Evolutionary conservation across 2,329 filamentous ascomycete genomes (phyloP).

Genomic region (Cordyceps farinosa): DNA sequence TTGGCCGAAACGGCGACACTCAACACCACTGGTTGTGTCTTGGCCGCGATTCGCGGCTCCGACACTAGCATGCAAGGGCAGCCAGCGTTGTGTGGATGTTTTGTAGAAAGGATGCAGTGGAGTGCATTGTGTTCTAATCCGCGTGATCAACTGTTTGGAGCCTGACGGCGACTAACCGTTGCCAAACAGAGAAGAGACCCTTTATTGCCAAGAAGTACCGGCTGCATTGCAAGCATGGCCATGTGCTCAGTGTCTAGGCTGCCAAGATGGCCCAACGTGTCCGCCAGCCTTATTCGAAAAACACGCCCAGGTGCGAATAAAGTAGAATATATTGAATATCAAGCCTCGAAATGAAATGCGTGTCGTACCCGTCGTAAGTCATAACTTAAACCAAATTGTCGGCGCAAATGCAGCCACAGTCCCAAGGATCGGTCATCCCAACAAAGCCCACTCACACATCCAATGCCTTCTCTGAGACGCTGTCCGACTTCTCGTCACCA

Average conservation of each 20-base stretch:
- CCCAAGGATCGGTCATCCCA: background rate
- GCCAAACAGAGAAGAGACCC: background rate
- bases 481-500: constrained; percentile 20
- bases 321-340: background rate
- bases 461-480: constrained; percentile 21
- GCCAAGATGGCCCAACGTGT: background rate
- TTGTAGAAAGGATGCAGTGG: background rate
- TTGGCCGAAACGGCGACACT: background rate
- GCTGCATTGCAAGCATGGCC: background rate
- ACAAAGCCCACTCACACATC: constrained; percentile 18
- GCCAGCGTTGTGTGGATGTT: background rate
- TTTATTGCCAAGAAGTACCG: background rate
- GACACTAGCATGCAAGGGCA: background rate
- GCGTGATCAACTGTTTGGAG: background rate
- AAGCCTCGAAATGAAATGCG: background rate
- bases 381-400: background rate
- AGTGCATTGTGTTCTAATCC: background rate
- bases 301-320: background rate
- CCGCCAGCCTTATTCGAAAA: background rate
- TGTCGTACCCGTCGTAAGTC: constrained; percentile 5
- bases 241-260: background rate
- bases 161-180: background rate
- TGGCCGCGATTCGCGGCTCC: background rate
- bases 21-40: background rate
- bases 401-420: constrained; percentile 1